phyloP scores from a whole-genome alignment of 805 yeast species.

The Hanseniaspora guilliermondii region DNA sequence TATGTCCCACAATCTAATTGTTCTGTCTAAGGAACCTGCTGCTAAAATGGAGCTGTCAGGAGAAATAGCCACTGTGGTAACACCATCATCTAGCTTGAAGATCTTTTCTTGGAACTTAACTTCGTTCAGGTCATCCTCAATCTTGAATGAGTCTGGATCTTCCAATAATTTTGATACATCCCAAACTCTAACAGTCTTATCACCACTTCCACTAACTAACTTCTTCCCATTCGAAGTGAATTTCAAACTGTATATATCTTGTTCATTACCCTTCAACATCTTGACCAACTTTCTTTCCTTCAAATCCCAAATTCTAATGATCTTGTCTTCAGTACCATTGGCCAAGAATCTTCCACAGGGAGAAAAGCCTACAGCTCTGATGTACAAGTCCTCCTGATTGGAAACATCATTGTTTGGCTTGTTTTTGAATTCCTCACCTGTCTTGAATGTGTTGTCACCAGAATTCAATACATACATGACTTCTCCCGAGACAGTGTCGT shows the following conservation, averaged over 20 bases:
- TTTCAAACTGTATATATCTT: constrained; percentile 90
- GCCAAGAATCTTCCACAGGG: constrained; percentile 91
- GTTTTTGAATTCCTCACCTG: constrained; percentile 26
- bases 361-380: constrained; percentile 89
- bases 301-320: constrained; percentile 93
- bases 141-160: not conserved
- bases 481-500: constrained; percentile 83
- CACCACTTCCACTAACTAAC: constrained; percentile 92
- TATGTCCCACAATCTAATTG: constrained; percentile 95
- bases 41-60: constrained; percentile 91
- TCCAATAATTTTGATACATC: constrained; percentile 37
- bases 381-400: constrained; percentile 54
- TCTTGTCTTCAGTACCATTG: constrained; percentile 83
- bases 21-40: constrained; percentile 90
- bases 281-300: constrained; percentile 72
- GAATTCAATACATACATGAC: constrained; percentile 61
- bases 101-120: constrained; percentile 30
- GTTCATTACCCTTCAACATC: constrained; percentile 87
- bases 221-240: constrained; percentile 90
- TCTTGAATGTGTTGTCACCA: constrained; percentile 16
- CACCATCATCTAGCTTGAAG: constrained; percentile 90
- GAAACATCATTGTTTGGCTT: not conserved
- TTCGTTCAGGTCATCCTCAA: not conserved
- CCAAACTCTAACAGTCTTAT: constrained; percentile 93
- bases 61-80: constrained; percentile 92